Evolutionary conservation across 257 asterid genomes (phyloP).

Genomic region (Solanum chiquidenum): DNA sequence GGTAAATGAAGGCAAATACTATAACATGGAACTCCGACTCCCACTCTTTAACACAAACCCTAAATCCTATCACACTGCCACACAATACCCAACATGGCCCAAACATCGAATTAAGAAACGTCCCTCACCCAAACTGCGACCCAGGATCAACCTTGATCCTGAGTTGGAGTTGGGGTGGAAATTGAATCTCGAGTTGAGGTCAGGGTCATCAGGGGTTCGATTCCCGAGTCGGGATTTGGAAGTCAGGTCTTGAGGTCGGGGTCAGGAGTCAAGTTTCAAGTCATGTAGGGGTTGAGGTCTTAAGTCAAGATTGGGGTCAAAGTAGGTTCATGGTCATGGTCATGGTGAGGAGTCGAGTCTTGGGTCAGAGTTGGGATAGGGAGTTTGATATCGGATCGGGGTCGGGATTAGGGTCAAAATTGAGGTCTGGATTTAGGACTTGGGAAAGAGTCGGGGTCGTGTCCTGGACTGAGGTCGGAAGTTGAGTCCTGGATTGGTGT

Average conservation of each 20-base stretch:
- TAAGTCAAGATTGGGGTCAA: background rate
- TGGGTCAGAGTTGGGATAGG: too few species aligned
- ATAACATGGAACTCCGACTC: background rate
- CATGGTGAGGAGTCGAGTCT: background rate
- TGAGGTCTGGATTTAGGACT: too few species aligned
- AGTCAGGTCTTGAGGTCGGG: background rate
- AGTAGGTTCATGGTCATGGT: background rate
- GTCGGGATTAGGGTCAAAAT: background rate
- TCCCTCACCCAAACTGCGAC: background rate
- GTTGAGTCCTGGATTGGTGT: background rate
- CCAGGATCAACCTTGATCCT: background rate
- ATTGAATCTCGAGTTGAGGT: background rate
- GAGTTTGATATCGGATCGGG: too few species aligned
- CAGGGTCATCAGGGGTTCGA: too few species aligned
- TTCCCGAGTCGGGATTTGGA: too few species aligned
- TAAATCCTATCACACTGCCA: background rate
- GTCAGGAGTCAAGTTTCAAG: background rate
- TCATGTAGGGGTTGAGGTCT: background rate
- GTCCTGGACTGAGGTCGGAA: background rate
- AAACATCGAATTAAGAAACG: background rate
- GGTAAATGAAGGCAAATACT: background rate
- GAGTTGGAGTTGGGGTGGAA: background rate
- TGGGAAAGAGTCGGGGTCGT: too few species aligned
- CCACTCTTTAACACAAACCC: background rate
- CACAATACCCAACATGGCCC: background rate